Conservation (phyloP, 1,139 yeast species). For the Hansenula lynferdii region DNA sequence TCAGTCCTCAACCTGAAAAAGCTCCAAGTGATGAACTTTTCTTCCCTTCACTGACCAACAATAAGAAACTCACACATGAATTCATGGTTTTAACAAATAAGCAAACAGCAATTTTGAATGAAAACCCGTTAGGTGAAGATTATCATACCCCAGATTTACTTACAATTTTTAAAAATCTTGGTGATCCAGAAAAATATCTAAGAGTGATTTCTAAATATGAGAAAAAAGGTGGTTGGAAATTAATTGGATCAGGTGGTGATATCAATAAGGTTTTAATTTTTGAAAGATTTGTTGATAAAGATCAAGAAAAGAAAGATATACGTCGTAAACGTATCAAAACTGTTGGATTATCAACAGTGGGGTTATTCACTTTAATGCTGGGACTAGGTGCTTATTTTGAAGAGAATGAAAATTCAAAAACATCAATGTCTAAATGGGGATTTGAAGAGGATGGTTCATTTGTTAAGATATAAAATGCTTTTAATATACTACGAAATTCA, state of each 20-base stretch:
- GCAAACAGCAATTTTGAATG: conserved; percentile 31
- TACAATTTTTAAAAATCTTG: conserved; percentile 37
- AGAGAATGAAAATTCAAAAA: not conserved
- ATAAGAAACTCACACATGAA: conserved; percentile 25
- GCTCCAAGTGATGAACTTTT: conserved; percentile 11
- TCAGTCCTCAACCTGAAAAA: conserved; percentile 6
- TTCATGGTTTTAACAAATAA: conserved; percentile 44
- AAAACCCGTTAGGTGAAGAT: conserved; percentile 37
- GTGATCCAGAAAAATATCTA: conserved; percentile 28
- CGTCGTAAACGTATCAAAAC: conserved; percentile 1
- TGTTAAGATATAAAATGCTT: not conserved
- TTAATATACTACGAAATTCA: not conserved
- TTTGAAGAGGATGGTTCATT: not conserved
- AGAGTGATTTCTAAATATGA: conserved; percentile 33
- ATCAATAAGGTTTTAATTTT: conserved; percentile 30
- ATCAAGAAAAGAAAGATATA: conserved; percentile 9
- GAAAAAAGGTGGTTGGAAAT: conserved; percentile 37
- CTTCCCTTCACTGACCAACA: conserved; percentile 15
- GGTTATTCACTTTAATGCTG: not conserved
- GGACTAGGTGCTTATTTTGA: conserved; percentile 2
- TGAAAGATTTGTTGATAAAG: conserved; percentile 21
- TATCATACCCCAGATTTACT: conserved; percentile 41
- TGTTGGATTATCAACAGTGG: not conserved
- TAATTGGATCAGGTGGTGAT: conserved; percentile 37
- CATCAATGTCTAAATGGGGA: not conserved